Evolutionary conservation across 2,329 filamentous ascomycete species (phyloP).

Genomic region (Coleophoma crateriformis): DNA sequence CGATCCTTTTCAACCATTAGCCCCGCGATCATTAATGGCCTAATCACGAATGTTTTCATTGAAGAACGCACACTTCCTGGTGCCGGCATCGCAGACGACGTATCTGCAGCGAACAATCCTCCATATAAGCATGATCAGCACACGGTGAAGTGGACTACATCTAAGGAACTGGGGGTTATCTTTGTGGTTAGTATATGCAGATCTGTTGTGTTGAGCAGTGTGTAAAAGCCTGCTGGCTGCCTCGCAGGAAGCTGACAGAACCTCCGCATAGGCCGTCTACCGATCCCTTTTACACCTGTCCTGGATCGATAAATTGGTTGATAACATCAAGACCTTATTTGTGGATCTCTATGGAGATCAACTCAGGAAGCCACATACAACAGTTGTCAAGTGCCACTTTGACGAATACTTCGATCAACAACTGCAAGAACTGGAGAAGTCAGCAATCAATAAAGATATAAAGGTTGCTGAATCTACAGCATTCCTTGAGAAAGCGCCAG

Average conservation of each 20-base stretch:
- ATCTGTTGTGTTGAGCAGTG: too few relatives aligned
- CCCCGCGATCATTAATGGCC: constrained; percentile 80
- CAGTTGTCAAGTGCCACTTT: constrained; percentile 77
- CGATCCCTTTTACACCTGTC: constrained; percentile 90
- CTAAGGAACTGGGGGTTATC: constrained; percentile 89
- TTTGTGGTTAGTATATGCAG: constrained; percentile 68
- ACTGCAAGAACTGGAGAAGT: constrained; percentile 70
- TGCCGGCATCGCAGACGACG: constrained; percentile 52
- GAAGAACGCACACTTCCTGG: constrained; percentile 72
- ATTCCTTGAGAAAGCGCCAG: constrained; percentile 15
- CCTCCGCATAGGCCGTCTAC: constrained; percentile 72
- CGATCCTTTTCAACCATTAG: constrained; percentile 76
- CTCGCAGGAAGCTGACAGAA: too few relatives aligned
- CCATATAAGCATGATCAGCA: constrained; percentile 89
- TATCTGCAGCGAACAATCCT: constrained; percentile 58
- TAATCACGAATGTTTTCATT: constrained; percentile 96
- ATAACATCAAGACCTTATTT: constrained; percentile 91
- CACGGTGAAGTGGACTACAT: constrained; percentile 87
- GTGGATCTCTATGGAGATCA: constrained; percentile 85
- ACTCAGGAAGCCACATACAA: constrained; percentile 73
- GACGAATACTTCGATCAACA: constrained; percentile 95
- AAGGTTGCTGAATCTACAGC: constrained; percentile 18
- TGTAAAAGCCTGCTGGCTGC: too few relatives aligned
- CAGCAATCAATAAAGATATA: constrained; percentile 29
- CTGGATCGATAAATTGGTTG: constrained; percentile 95